Conservation (phyloP, 148 eudicot genomes). For the Rhododendron kiyosumense region DNA sequence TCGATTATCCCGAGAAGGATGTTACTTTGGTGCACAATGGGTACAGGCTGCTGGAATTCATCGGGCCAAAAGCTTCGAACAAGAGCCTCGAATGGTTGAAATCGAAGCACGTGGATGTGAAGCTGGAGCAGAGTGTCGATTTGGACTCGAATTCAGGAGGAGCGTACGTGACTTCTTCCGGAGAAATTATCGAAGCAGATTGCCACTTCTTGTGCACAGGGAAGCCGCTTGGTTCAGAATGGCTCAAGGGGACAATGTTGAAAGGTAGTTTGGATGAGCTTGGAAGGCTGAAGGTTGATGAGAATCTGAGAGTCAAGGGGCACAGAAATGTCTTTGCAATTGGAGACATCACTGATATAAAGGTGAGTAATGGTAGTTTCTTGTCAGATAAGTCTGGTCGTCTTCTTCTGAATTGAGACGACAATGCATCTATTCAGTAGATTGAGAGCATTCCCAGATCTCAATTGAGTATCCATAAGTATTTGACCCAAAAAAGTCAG, state of each 20-base stretch:
- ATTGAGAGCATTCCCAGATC: too few relatives aligned
- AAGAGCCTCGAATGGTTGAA: slow-evolving; percentile 55
- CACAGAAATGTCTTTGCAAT: slow-evolving; percentile 47
- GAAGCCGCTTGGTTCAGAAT: slow-evolving; percentile 40
- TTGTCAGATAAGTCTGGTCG: neutral
- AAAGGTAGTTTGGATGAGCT: slow-evolving; percentile 31
- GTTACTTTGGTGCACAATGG: slow-evolving; percentile 54
- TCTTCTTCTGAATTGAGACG: neutral
- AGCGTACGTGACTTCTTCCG: slow-evolving; percentile 38
- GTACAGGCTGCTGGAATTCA: slow-evolving; percentile 41
- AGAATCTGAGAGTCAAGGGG: slow-evolving; percentile 46
- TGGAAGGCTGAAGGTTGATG: slow-evolving; percentile 54
- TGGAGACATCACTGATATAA: slow-evolving; percentile 55
- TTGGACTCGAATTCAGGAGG: slow-evolving; percentile 25
- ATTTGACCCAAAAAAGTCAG: too few relatives aligned
- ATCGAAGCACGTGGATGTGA: slow-evolving; percentile 51
- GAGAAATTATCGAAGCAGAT: slow-evolving; percentile 50
- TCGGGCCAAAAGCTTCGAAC: slow-evolving; percentile 49
- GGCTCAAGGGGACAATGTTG: slow-evolving; percentile 41
- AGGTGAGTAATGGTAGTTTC: slow-evolving; percentile 23
- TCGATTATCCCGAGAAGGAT: slow-evolving; percentile 49
- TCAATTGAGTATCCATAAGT: too few relatives aligned
- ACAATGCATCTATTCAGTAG: too few relatives aligned
- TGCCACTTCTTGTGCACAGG: slow-evolving; percentile 54
- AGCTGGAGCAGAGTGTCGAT: slow-evolving; percentile 38